Percentiles rank a stretch among this genome's conserved stretches.
Conservation (phyloP, 306 rosid species). For the Mimosa pudica region DNA sequence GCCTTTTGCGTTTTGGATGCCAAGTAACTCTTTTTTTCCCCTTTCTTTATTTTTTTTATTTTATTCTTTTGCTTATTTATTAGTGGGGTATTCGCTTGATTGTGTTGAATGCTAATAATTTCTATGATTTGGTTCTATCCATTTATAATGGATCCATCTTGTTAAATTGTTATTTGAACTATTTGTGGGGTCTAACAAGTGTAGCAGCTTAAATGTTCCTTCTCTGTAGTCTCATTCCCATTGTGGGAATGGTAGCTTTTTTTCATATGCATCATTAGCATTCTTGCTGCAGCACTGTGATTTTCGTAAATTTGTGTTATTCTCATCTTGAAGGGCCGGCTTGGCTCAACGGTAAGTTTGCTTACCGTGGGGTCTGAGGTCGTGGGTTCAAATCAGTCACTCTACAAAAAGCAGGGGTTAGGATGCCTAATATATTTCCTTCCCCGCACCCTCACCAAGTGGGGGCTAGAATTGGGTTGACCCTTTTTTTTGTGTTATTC, state of each 20-base stretch:
- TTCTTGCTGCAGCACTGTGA: neutral
- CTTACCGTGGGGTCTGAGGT: too few species aligned
- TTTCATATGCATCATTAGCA: neutral
- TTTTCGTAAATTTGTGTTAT: neutral
- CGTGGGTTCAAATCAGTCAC: too few species aligned
- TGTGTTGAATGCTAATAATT: neutral
- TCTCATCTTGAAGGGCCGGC: too few species aligned
- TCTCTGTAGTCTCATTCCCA: neutral
- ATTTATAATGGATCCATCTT: neutral
- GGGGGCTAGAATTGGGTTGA: too few species aligned
- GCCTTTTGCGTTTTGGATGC: slow-evolving; percentile 77
- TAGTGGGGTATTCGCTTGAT: neutral
- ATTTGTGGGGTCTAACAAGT: neutral
- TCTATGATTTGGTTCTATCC: neutral
- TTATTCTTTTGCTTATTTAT: neutral
- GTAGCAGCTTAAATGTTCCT: neutral
- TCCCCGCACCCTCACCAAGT: too few species aligned
- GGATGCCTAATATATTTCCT: too few species aligned
- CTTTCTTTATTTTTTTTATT: neutral
- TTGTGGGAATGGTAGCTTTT: neutral
- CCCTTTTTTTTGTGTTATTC: too few species aligned
- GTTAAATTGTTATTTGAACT: neutral
- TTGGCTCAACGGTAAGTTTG: too few species aligned
- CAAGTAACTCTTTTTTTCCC: slow-evolving; percentile 47
- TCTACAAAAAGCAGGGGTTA: too few species aligned